Base-by-base conservation (phyloP, 805 yeast species). In the Yarrowia divulgata region DNA sequence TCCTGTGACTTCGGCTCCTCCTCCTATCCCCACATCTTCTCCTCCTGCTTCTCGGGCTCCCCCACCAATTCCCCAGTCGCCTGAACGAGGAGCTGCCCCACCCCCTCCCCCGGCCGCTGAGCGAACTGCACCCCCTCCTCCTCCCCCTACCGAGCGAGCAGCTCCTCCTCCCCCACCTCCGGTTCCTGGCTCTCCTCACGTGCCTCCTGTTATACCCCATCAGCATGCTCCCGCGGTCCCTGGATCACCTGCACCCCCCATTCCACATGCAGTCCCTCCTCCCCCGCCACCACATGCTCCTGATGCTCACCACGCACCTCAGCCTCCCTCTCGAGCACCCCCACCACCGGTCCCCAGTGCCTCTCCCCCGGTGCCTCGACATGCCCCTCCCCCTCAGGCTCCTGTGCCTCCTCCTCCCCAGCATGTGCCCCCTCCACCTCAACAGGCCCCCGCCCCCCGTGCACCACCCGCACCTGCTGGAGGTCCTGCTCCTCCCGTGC, bases 381-480 rank as follows among this genome's bases (percentile, higher is more conserved):
- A 58, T 32, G 66, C 50, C 29, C 64, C 52, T 23, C 67, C 54
- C 19, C 67, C 52, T 10, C 54, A 58, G 39, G 39, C 45, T 18
- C 58, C 55, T 19, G 49, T 32, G 37, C 73, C 71, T 48, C 72
- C 75, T 63, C 69, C 72, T 62, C 72, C 75, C 37, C 69, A 71
- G 58, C 71, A 67, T 19, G 66, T 66, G 29, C 66, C 74, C 4
- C 63, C 73, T 10, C 74, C 77, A n/a, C 74, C 76, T 8, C 74
- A 77, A 40, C 60, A 32, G 35, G 35, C 69, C 6, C 69, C 68
- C 23, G 34, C 37, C 42, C 71, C 69, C 40, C 67, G 70, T n/a
- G 67, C 71, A 40, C 70, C 40, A 13, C 67, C 70, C 14, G 67
- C 71, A 40, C 70, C 40, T 13, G 71, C 71, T 14, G 71, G 73